phyloP scores from a whole-genome alignment of 768 basidiomycete species.

The Gelatoporia subvermispora region DNA sequence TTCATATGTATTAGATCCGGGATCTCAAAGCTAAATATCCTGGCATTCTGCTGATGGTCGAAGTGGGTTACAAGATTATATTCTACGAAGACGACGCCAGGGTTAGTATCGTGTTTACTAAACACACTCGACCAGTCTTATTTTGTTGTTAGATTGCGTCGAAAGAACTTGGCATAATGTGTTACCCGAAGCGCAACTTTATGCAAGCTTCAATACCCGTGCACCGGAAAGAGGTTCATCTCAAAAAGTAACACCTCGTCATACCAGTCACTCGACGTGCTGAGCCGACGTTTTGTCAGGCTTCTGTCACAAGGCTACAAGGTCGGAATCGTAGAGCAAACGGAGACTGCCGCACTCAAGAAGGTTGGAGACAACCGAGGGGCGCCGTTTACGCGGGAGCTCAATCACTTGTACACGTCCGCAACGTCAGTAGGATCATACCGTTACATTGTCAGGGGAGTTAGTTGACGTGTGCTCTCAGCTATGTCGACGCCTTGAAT shows the following conservation, averaged over 20 bases:
- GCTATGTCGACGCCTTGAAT: constrained; percentile 79
- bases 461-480: constrained; percentile 24
- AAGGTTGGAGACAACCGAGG: constrained; percentile 74
- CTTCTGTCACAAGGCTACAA: constrained; percentile 75
- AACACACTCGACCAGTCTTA: not conserved
- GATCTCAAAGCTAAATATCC: constrained; percentile 60
- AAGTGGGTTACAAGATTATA: constrained; percentile 79
- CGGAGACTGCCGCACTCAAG: constrained; percentile 86
- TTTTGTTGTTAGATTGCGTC: constrained; percentile 51
- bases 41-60: constrained; percentile 69
- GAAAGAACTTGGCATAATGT: constrained; percentile 74
- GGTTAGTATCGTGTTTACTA: constrained; percentile 29
- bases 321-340: constrained; percentile 80
- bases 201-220: constrained; percentile 70
- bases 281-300: constrained; percentile 30
- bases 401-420: constrained; percentile 80
- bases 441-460: not conserved
- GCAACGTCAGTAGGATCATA: constrained; percentile 59
- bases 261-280: not conserved
- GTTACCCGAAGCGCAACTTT: constrained; percentile 69
- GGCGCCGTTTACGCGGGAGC: constrained; percentile 63
- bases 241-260: constrained; percentile 58
- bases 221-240: constrained; percentile 61
- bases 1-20: constrained; percentile 8
- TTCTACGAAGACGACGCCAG: constrained; percentile 86